A percentile compares a stretch with the other conserved stretches of the same genome.
Conservation (phyloP, 257 asterid species). For the Gynochthodes officinalis region DNA sequence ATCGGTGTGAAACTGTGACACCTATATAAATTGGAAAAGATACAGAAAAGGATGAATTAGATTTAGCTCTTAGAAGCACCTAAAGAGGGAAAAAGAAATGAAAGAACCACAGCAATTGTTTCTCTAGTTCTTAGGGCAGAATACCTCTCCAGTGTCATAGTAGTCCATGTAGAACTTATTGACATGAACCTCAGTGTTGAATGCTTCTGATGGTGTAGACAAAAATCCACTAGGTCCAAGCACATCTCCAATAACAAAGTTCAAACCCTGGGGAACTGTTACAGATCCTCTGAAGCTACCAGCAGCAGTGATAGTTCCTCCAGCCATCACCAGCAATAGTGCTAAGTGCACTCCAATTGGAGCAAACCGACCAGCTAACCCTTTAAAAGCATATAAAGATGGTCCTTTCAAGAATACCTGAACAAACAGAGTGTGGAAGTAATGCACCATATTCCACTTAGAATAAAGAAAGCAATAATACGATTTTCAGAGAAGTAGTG, state of each 20-base stretch:
- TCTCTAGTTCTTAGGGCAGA: background rate
- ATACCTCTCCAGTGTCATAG: slow-evolving; percentile 85
- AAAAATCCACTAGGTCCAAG: slow-evolving; percentile 58
- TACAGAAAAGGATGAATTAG: slow-evolving; percentile 32
- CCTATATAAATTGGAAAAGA: slow-evolving; percentile 42
- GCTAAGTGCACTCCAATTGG: slow-evolving; percentile 91
- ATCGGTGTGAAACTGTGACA: slow-evolving; percentile 82
- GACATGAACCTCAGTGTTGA: slow-evolving; percentile 82
- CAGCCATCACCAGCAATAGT: slow-evolving; percentile 69
- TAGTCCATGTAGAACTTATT: slow-evolving; percentile 75
- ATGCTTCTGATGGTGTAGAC: slow-evolving; percentile 73
- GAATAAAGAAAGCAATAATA: background rate
- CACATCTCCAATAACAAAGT: slow-evolving; percentile 73
- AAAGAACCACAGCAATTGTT: background rate
- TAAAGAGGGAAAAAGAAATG: background rate
- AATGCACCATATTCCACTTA: background rate
- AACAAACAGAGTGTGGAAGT: slow-evolving; percentile 1
- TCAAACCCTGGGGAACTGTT: slow-evolving; percentile 85
- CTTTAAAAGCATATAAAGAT: slow-evolving; percentile 75
- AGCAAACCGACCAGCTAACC: slow-evolving; percentile 76
- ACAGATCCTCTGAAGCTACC: slow-evolving; percentile 79
- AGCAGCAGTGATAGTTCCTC: slow-evolving; percentile 84
- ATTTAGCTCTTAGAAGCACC: slow-evolving; percentile 40
- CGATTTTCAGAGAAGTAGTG: background rate
- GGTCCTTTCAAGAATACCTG: slow-evolving; percentile 88